phyloP scores from a whole-genome alignment of 495 filamentous ascomycete species.

The Jackrogersella multiformis region DNA sequence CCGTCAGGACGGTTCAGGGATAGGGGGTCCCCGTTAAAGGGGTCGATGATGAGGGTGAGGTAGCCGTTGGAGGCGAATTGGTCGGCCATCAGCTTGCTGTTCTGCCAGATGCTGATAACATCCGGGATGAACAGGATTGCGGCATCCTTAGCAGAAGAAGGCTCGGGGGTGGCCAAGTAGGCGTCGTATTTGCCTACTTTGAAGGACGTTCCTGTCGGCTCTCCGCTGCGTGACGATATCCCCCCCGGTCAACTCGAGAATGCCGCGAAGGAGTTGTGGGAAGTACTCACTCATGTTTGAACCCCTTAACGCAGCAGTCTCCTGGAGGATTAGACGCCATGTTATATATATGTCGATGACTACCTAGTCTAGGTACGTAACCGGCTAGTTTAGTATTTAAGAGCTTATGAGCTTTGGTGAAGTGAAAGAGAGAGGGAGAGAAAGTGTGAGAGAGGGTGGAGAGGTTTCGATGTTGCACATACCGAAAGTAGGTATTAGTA shows the following conservation, averaged over 20 bases:
- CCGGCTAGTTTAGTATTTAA: too few relatives aligned
- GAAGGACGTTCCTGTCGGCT: constrained; percentile 53
- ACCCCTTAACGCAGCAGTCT: constrained; percentile 65
- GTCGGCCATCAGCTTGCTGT: constrained; percentile 83
- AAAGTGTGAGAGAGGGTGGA: too few relatives aligned
- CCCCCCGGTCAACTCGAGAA: not conserved
- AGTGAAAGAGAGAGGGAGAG: too few relatives aligned
- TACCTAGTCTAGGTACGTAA: not conserved
- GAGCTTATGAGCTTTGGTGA: too few relatives aligned
- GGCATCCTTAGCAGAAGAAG: constrained; percentile 54
- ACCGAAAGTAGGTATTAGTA: too few relatives aligned
- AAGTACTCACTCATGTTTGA: constrained; percentile 53
- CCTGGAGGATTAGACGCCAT: constrained; percentile 69
- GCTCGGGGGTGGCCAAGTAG: constrained; percentile 60
- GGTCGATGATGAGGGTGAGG: constrained; percentile 76
- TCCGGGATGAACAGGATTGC: constrained; percentile 70
- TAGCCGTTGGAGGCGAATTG: constrained; percentile 86
- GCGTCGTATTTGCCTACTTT: constrained; percentile 57
- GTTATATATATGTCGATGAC: constrained; percentile 17
- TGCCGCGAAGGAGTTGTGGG: not conserved
- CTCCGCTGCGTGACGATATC: constrained; percentile 38
- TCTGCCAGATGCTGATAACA: constrained; percentile 77
- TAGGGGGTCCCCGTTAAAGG: constrained; percentile 77
- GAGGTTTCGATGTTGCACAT: too few relatives aligned
- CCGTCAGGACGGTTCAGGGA: constrained; percentile 62